Evolutionary conservation across 805 yeast species (phyloP), one percentile per base, ranked within the genome.

Genomic region (Barnettozyma salicaria): DNA sequence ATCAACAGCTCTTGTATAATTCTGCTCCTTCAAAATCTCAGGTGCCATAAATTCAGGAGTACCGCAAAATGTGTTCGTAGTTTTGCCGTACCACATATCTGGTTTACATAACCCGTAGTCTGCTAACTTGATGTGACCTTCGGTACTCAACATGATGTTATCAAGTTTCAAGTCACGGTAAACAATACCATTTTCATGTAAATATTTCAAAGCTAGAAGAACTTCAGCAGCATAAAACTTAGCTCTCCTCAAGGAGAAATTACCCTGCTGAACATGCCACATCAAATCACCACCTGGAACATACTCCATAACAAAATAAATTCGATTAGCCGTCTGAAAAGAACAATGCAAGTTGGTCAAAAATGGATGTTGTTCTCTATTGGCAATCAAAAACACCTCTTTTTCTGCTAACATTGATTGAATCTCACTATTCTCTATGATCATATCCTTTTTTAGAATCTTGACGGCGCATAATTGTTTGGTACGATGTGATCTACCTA

Each of bases 1-100:
- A 63, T 92, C 99, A 37, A 92, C 98, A 27, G 92, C 83, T 55
- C 95, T 78, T 36, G 88, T 92, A 55, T 92, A 92, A 42, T 80
- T 83, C 60, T 89, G 95, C 37, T 92, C 97, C 46, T 86, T 80
- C 55, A 92, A 69, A 48, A 92, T 90, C 61, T 92, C 99, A 0
- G 99, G 99, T 1, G 98, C 99, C 96, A 92, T 92, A 50, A 92
- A 85, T 60, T 92, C 98, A 0, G 99, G 99, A 3, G 99, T 92
- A 50, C 99, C 98, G 68, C 98, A 92, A 67, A 90, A 92, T 0
- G 98, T 92, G 5, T 86, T 80, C 0, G 97, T 92, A 14, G 89
- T 86, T 49, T 73, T 77, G 10, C 87, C 88, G 56, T 66, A 68
- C 80, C 87, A 80, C 94, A 86, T 86, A 34, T 74, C 83, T 51